Evolutionary conservation across 2,329 filamentous ascomycete genomes (phyloP).

Genomic region (Coniochaeta pulveracea): DNA sequence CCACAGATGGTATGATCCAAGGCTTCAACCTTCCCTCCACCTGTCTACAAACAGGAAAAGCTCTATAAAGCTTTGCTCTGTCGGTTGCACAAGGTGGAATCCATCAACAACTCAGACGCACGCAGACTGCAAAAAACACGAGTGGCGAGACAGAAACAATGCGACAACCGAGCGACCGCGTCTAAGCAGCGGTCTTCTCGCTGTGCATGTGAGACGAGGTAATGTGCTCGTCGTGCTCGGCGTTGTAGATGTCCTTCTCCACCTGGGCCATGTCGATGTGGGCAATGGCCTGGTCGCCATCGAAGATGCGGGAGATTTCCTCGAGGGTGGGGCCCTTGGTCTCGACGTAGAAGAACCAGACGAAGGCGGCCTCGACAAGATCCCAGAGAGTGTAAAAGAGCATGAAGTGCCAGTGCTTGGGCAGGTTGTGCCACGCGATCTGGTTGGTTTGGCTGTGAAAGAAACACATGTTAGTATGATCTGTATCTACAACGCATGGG

Average conservation of each 20-base stretch:
- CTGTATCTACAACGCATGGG: neutral
- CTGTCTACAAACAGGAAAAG: too few relatives aligned
- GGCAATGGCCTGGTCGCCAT: conserved; percentile 48
- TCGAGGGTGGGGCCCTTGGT: conserved; percentile 62
- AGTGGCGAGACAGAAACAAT: too few relatives aligned
- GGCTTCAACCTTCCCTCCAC: too few relatives aligned
- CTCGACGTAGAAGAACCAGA: conserved; percentile 58
- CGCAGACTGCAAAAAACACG: too few relatives aligned
- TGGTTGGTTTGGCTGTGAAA: conserved; percentile 47
- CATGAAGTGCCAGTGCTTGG: conserved; percentile 53
- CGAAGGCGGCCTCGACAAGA: conserved; percentile 45
- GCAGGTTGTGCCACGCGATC: conserved; percentile 48
- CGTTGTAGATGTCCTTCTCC: conserved; percentile 37
- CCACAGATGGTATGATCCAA: too few relatives aligned
- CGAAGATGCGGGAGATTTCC: conserved; percentile 60
- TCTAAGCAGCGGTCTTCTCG: conserved; percentile 13
- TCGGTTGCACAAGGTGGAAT: too few relatives aligned
- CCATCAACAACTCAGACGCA: too few relatives aligned
- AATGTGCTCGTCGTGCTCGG: conserved; percentile 23
- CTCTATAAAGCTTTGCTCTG: too few relatives aligned
- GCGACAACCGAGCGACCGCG: too few relatives aligned
- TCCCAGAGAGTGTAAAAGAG: conserved; percentile 57
- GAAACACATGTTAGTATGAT: neutral
- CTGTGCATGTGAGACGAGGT: conserved; percentile 8
- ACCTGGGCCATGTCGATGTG: conserved; percentile 43